Evolutionary conservation across 2,329 filamentous ascomycete genomes (phyloP).

Genomic region (Metarhizium guizhouense): DNA sequence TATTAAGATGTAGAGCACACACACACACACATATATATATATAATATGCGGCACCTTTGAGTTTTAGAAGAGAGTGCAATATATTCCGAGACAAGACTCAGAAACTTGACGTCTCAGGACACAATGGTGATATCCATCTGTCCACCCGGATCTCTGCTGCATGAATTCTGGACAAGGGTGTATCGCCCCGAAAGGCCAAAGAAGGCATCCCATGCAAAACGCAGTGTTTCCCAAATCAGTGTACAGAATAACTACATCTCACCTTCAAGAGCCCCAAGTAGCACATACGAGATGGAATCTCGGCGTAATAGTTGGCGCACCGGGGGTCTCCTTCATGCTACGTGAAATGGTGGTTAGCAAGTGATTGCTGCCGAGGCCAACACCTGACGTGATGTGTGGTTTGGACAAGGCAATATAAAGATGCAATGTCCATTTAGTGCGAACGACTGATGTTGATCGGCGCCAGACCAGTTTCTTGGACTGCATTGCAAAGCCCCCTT

Average conservation of each 20-base stretch:
- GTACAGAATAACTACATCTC: neutral
- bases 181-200: neutral
- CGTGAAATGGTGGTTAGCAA: neutral
- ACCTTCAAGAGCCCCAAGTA: neutral
- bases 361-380: neutral
- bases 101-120: too few species aligned
- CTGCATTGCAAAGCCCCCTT: neutral
- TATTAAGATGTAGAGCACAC: too few species aligned
- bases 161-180: too few species aligned
- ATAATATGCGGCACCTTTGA: too few species aligned
- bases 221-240: neutral
- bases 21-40: too few species aligned
- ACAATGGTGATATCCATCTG: neutral
- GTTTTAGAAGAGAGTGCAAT: too few species aligned
- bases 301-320: neutral
- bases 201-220: neutral
- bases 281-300: neutral
- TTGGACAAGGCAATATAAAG: neutral
- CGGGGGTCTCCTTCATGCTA: neutral
- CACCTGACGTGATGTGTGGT: neutral
- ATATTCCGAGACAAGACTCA: too few species aligned
- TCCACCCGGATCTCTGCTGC: neutral
- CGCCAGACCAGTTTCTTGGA: neutral
- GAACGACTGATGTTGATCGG: neutral
- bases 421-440: too few species aligned